A percentile compares a stretch with the other conserved stretches of the same genome.
Evolutionary conservation across 305 asterid species (phyloP).

Genomic region (Fraxinus nigra): DNA sequence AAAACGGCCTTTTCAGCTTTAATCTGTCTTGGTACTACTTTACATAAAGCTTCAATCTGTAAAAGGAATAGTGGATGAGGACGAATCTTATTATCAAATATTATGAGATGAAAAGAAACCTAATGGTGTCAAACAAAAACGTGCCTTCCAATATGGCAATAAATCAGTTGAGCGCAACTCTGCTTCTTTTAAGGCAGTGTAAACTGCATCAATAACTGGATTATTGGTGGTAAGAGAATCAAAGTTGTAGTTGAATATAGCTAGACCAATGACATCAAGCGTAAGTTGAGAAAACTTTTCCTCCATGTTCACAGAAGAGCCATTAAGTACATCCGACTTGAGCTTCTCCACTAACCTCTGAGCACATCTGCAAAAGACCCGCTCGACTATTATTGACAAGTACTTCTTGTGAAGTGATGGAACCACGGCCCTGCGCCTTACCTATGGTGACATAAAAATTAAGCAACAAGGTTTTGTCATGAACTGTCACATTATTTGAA

Average conservation of each 20-base stretch:
- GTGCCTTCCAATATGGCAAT: constrained; percentile 92
- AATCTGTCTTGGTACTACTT: constrained; percentile 75
- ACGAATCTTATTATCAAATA: constrained; percentile 1
- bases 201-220: constrained; percentile 89
- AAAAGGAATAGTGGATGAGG: constrained; percentile 8
- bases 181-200: constrained; percentile 89
- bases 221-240: constrained; percentile 83
- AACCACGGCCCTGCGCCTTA: constrained; percentile 94
- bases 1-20: constrained; percentile 85
- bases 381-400: constrained; percentile 89
- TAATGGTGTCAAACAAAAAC: constrained; percentile 25
- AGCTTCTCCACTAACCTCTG: constrained; percentile 81
- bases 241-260: constrained; percentile 79
- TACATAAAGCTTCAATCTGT: constrained; percentile 74
- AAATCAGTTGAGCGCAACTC: constrained; percentile 84
- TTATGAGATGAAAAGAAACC: not conserved
- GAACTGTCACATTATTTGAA: not conserved
- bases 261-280: constrained; percentile 86
- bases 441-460: constrained; percentile 36
- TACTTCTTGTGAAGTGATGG: constrained; percentile 99
- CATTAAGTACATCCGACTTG: constrained; percentile 44
- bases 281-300: constrained; percentile 88
- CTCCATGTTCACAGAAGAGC: constrained; percentile 84
- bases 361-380: constrained; percentile 94
- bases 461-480: not conserved